These are phyloP conservation scores for Hericium coralloides DNA, from an alignment of 768 basidiomycete genomes.

Conservation along the genomic window DNA sequence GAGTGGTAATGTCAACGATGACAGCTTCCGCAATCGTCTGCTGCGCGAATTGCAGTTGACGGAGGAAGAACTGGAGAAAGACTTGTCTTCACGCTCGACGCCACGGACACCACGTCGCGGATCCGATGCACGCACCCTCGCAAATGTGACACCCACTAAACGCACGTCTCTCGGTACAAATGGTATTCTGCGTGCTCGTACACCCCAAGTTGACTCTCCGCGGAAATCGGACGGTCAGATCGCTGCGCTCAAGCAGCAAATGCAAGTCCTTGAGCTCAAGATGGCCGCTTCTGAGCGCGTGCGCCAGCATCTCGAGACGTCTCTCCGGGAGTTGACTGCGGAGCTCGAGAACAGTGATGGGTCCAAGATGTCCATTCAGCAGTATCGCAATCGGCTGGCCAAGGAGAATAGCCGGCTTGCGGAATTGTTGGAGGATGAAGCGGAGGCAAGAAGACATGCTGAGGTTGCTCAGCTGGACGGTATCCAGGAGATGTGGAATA, in stretches of 20 bases:
- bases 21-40: conserved; percentile 50
- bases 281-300: conserved; percentile 63
- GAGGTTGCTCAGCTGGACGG: conserved; percentile 55
- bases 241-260: conserved; percentile 47
- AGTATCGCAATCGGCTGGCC: conserved; percentile 44
- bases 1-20: conserved; percentile 47
- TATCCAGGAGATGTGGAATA: conserved; percentile 57
- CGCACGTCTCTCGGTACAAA: conserved; percentile 21
- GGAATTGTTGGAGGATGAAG: conserved; percentile 53
- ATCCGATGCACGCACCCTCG: conserved; percentile 28
- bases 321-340: conserved; percentile 47
- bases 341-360: conserved; percentile 59
- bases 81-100: conserved; percentile 34
- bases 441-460: conserved; percentile 49
- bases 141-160: conserved; percentile 42
- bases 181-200: conserved; percentile 27
- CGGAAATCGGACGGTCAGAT: conserved; percentile 39
- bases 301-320: conserved; percentile 51
- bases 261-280: conserved; percentile 58
- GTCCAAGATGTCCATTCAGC: conserved; percentile 53
- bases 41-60: conserved; percentile 53
- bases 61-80: conserved; percentile 48
- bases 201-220: conserved; percentile 27
- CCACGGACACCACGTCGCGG: conserved; percentile 7
- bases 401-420: conserved; percentile 48